Conservation (phyloP, 2,329 filamentous ascomycete genomes). For the Fusarium lyarnte region DNA sequence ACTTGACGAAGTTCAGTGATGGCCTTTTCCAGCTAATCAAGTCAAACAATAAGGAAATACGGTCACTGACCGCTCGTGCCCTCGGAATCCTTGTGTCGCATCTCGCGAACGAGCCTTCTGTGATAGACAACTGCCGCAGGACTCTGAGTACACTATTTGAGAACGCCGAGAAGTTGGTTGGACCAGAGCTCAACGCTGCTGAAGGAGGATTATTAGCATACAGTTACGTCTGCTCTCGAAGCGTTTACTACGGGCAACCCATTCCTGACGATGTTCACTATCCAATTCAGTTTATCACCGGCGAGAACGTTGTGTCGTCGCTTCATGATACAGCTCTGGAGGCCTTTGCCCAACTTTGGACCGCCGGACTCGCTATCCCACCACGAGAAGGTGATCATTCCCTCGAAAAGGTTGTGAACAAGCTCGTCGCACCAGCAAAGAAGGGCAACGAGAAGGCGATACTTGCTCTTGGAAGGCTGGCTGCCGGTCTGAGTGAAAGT, state of each 20-base stretch:
- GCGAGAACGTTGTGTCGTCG: constrained; percentile 45
- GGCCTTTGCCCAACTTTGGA: constrained; percentile 58
- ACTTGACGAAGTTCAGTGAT: constrained; percentile 58
- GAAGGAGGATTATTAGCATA: constrained; percentile 60
- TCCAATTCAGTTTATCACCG: constrained; percentile 47
- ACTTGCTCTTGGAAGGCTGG: constrained; percentile 79
- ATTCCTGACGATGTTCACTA: constrained; percentile 43
- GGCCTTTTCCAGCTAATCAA: constrained; percentile 69
- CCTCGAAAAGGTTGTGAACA: constrained; percentile 63
- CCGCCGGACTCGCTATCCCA: constrained; percentile 54
- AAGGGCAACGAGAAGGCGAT: constrained; percentile 86
- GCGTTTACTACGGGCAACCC: constrained; percentile 54
- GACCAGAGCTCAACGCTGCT: constrained; percentile 55
- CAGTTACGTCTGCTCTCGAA: constrained; percentile 56
- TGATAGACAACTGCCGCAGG: constrained; percentile 38
- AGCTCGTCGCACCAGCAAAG: constrained; percentile 75
- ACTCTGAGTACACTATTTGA: constrained; percentile 56
- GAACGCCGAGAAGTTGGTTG: constrained; percentile 54
- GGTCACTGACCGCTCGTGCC: constrained; percentile 72
- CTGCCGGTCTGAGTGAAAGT: constrained; percentile 65
- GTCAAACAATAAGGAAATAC: constrained; percentile 76
- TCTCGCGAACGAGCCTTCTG: constrained; percentile 53
- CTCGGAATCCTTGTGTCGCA: constrained; percentile 83
- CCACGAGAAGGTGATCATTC: constrained; percentile 42
- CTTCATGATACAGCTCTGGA: constrained; percentile 58